These are phyloP conservation scores for Casuarina glauca DNA, from an alignment of 306 rosid species.

Conservation along the genomic window DNA sequence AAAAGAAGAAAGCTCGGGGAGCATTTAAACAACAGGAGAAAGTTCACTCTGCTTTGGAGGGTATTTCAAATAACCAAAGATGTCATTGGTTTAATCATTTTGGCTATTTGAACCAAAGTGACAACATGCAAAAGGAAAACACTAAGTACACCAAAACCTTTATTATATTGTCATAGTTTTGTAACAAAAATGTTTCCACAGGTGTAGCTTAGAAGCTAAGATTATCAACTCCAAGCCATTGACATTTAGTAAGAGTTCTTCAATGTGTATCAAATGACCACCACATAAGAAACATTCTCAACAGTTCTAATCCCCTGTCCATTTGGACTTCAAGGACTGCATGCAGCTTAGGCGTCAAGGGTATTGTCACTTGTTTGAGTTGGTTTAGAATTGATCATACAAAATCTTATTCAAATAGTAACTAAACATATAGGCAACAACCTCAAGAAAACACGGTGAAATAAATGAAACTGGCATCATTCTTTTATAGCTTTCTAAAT, in stretches of 20 bases:
- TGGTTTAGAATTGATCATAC: slow-evolving; percentile 44
- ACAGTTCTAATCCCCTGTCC: slow-evolving; percentile 28
- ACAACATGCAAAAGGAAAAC: not conserved
- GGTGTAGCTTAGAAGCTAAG: not conserved
- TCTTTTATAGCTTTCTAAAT: not conserved
- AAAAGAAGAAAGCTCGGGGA: slow-evolving; percentile 12
- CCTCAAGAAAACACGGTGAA: slow-evolving; percentile 6
- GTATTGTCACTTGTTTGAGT: slow-evolving; percentile 35
- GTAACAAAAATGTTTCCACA: not conserved
- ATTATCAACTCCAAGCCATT: slow-evolving; percentile 1
- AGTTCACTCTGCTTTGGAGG: not conserved
- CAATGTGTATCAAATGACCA: not conserved
- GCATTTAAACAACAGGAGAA: not conserved
- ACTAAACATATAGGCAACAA: not conserved
- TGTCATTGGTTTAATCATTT: not conserved
- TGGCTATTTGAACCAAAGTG: not conserved
- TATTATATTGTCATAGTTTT: not conserved
- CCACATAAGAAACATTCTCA: slow-evolving; percentile 9
- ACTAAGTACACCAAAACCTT: not conserved
- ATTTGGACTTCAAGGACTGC: slow-evolving; percentile 43
- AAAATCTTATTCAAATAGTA: slow-evolving; percentile 24
- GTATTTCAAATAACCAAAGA: not conserved
- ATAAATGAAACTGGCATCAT: not conserved
- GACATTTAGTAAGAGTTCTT: slow-evolving; percentile 12
- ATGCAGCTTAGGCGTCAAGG: slow-evolving; percentile 40